Evolutionary conservation across 305 asterid species (phyloP), one percentile per base, ranked within the genome.

Genomic region (Fraxinus velutina): DNA sequence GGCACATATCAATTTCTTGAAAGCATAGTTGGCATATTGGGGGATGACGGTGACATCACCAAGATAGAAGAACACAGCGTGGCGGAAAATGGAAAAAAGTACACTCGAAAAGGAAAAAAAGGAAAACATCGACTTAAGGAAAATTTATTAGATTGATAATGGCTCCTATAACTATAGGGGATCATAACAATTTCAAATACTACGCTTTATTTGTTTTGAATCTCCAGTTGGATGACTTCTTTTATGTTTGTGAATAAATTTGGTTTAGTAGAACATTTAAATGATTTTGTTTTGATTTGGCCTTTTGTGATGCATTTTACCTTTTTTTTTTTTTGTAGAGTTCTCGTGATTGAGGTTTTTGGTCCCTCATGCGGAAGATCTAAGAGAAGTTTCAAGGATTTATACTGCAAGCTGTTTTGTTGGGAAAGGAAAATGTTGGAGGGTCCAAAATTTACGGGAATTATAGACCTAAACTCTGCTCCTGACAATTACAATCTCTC

Each of bases 401-500:
- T 78, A 83, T 75, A 85, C 75, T 78, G 80, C 24, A 60, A 76
- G 74, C 37, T 27, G 22, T 62, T 83, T 19, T 55, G 84, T 39
- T 79, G 19, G 83, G 78, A 79, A 30, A 78, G 75, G 75, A 92
- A 88, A 84, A 94, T 96, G 97, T 88, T 94, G 96, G 99, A 94
- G 89, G 94, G 88, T 89, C 94, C 97, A 1, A 94, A 94, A 78
- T 93, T 94, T 86, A 85, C 91, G 0, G 98, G 99, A 76, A 91
- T 95, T 66, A 93, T 91, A 78, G 97, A 88, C 86, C 91, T 94
- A 72, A 94, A 92, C 86, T 89, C 87, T 83, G 92, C 85, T 85
- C 96, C 91, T 81, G 97, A 92, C 74, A 89, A 92, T 87, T 94
- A 85, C 83, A 97, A 92, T 33, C 84, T 95, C 78, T 85, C 97